phyloP scores from a whole-genome alignment of 2,329 filamentous ascomycete species.

The Neophaeococcomyces aloes region DNA sequence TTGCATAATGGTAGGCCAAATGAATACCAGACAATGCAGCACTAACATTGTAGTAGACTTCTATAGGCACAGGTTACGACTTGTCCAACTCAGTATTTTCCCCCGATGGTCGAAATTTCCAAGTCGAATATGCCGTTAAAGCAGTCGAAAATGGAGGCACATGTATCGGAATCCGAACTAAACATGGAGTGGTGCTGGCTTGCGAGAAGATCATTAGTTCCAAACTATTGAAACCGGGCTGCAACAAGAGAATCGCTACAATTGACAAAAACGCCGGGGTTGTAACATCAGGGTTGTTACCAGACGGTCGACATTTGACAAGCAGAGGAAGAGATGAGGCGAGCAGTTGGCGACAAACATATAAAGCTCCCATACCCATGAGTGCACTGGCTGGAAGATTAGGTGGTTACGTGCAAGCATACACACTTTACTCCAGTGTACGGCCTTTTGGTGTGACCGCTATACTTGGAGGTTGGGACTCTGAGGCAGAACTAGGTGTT shows the following conservation, averaged over 20 bases:
- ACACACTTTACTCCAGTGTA: slow-evolving; percentile 94
- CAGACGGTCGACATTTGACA: slow-evolving; percentile 90
- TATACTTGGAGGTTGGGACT: slow-evolving; percentile 89
- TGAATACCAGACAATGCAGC: background rate
- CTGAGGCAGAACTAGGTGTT: slow-evolving; percentile 70
- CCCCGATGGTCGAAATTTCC: slow-evolving; percentile 96
- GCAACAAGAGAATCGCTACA: slow-evolving; percentile 94
- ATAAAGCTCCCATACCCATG: slow-evolving; percentile 88
- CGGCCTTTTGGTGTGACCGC: slow-evolving; percentile 94
- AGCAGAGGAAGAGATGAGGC: slow-evolving; percentile 91
- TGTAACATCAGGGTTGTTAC: slow-evolving; percentile 84
- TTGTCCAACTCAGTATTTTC: slow-evolving; percentile 99
- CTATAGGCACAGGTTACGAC: slow-evolving; percentile 99
- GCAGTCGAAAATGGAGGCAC: slow-evolving; percentile 97
- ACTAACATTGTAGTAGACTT: slow-evolving; percentile 54
- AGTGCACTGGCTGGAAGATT: slow-evolving; percentile 82
- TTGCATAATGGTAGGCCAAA: slow-evolving; percentile 1
- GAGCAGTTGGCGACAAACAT: slow-evolving; percentile 77
- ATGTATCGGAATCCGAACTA: slow-evolving; percentile 89
- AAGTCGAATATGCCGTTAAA: slow-evolving; percentile 96
- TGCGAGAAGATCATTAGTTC: slow-evolving; percentile 94
- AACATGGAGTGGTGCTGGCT: slow-evolving; percentile 90
- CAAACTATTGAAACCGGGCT: slow-evolving; percentile 86
- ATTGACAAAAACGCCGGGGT: slow-evolving; percentile 89
- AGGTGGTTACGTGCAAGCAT: slow-evolving; percentile 92